Evolutionary conservation across 495 filamentous ascomycete genomes (phyloP), one percentile per base, ranked within the genome.

Genomic region (Penicillium mononematosum): DNA sequence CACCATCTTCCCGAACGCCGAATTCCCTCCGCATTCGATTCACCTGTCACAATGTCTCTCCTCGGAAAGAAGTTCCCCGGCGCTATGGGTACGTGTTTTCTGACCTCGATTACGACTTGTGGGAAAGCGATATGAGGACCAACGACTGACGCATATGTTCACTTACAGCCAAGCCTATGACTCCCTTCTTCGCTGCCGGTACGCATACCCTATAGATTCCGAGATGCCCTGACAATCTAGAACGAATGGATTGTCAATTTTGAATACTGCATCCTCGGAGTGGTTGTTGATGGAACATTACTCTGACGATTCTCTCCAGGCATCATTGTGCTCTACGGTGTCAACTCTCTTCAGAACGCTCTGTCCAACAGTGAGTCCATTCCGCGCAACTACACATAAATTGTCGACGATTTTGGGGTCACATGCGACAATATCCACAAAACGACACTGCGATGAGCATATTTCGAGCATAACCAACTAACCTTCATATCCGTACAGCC

Each of bases 131-230:
- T 34, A 32, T 50, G 49, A 16, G 42, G 45, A 50, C 48, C 38
- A 17, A 42, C 44, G 52, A 73, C 70, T 75, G 58, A 74, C 69
- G 64, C 58, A 68, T 61, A 55, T 49, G 55, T 58, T 56, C 58
- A 63, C 47, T 56, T 66, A 77, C 73, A 98, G 93, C 89, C 78
- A 77, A 81, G 79, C 92, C 92, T 61, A 83, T 95, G 85, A 85
- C 82, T 68, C 93, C 93, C 53, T 98, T 97, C 85, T 95, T 88
- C 82, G 78, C 83, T 78, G 92, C 93, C 71, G 92, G 93, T 98
- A 93, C 70, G 91, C 64, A 57, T 58, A 36, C 3, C 36, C 55
- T 19, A 34, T 53, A 17, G 19, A 46, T 54, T 22, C 25, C 34
- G 22, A 24, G 25, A 53, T 48, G 7, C 29, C 47, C 20, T 32